Percentiles rank a stretch among this genome's conserved stretches.
Conservation (phyloP, 1,284 basidiomycete species). For the Schizopora paradoxa region DNA sequence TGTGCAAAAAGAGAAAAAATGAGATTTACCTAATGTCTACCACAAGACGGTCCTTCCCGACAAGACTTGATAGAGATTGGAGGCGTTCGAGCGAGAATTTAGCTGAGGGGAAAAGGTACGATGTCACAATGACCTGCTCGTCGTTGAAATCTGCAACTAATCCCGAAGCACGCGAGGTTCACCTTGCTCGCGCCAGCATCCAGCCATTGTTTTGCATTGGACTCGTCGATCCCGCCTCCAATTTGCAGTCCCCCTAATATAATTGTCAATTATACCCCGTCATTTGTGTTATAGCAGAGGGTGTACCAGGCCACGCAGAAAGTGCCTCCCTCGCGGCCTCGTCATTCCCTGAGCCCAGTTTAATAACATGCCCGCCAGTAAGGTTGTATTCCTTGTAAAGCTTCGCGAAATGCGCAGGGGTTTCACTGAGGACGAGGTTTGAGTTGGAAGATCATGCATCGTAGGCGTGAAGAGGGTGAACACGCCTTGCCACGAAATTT, state of each 20-base stretch:
- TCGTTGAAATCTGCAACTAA: neutral
- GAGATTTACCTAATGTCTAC: constrained; percentile 86
- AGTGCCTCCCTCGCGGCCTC: constrained; percentile 81
- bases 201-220: constrained; percentile 84
- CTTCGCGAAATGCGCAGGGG: constrained; percentile 75
- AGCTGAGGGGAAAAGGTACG: constrained; percentile 84
- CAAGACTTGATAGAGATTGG: constrained; percentile 51
- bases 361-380: constrained; percentile 92
- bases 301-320: constrained; percentile 72
- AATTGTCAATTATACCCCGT: constrained; percentile 6
- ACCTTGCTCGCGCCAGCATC: constrained; percentile 91
- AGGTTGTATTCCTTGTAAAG: constrained; percentile 73
- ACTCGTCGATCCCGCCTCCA: constrained; percentile 86
- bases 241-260: constrained; percentile 73
- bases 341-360: constrained; percentile 89
- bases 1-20: neutral
- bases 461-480: neutral
- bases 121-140: constrained; percentile 91
- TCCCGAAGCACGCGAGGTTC: neutral
- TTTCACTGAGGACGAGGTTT: constrained; percentile 48
- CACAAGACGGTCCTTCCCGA: constrained; percentile 87
- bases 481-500: constrained; percentile 88
- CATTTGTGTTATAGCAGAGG: neutral
- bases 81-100: constrained; percentile 78
- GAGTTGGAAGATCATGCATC: neutral